These are phyloP conservation scores for Didymella pinodella DNA, from an alignment of 2,329 filamentous ascomycete species.

Conservation along the genomic window DNA sequence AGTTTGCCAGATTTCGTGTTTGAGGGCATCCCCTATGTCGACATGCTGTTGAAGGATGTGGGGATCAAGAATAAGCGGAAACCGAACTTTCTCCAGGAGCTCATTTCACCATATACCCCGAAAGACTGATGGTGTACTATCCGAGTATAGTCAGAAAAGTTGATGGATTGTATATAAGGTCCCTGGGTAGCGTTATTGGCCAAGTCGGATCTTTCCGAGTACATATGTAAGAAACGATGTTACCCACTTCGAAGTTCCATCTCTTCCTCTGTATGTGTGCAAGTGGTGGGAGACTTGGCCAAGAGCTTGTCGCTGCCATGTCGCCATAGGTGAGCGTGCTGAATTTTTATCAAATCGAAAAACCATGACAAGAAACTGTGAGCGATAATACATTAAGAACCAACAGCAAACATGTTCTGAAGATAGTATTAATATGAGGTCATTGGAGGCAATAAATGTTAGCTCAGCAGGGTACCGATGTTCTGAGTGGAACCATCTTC, in stretches of 20 bases:
- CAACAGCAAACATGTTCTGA: background rate
- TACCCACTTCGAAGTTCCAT: background rate
- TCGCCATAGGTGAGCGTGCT: background rate
- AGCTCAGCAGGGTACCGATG: background rate
- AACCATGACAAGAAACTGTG: no score
- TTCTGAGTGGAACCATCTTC: conserved; percentile 3
- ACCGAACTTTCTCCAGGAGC: conserved; percentile 25
- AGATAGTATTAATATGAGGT: background rate
- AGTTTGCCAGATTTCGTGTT: conserved; percentile 75
- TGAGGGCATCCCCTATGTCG: conserved; percentile 77
- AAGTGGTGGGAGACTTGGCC: background rate
- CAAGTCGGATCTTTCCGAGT: background rate
- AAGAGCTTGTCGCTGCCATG: background rate
- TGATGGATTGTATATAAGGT: background rate
- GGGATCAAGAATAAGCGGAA: conserved; percentile 17
- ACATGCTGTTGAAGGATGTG: conserved; percentile 55
- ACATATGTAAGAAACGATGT: background rate
- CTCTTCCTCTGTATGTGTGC: background rate
- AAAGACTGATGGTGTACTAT: conserved; percentile 36
- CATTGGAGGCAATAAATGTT: background rate
- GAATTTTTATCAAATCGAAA: no score
- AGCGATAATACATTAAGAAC: background rate
- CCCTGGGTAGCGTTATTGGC: background rate
- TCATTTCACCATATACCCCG: conserved; percentile 30
- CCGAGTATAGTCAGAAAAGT: conserved; percentile 27